Evolutionary conservation across 2,329 filamentous ascomycete genomes (phyloP).

Genomic region (Hymenoscyphus scutula): DNA sequence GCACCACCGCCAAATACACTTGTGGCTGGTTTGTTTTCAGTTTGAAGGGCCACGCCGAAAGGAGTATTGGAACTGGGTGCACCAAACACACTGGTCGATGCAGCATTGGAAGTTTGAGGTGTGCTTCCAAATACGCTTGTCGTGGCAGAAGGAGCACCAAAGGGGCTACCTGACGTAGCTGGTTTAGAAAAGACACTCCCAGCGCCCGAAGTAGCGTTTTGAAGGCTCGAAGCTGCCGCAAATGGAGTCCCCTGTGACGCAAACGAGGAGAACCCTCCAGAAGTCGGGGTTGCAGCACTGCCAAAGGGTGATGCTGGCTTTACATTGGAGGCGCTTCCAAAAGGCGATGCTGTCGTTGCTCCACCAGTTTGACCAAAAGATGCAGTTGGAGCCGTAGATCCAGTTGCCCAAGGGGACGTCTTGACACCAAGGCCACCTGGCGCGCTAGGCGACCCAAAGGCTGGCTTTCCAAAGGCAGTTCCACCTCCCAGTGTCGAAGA

Average conservation of each 20-base stretch:
- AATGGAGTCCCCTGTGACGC: conserved; percentile 56
- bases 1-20: conserved; percentile 36
- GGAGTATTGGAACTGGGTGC: conserved; percentile 3
- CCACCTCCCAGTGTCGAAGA: conserved; percentile 30
- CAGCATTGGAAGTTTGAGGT: background rate
- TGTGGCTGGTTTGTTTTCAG: conserved; percentile 21
- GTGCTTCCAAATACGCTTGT: conserved; percentile 14
- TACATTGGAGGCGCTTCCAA: conserved; percentile 33
- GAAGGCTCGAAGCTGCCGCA: conserved; percentile 34
- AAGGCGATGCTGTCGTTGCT: conserved; percentile 39
- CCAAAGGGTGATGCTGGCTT: conserved; percentile 39
- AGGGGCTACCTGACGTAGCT: conserved; percentile 32
- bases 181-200: conserved; percentile 33
- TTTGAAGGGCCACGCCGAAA: conserved; percentile 7
- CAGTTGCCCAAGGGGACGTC: conserved; percentile 53
- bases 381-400: conserved; percentile 33
- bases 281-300: conserved; percentile 34
- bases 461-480: conserved; percentile 22
- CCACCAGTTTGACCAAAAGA: conserved; percentile 57
- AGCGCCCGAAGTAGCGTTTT: conserved; percentile 30
- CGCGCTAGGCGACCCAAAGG: conserved; percentile 23
- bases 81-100: conserved; percentile 7
- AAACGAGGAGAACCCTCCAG: conserved; percentile 54
- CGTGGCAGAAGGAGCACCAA: conserved; percentile 29
- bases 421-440: conserved; percentile 42